phyloP scores from a whole-genome alignment of 768 basidiomycete genomes.

The Mycena metata region DNA sequence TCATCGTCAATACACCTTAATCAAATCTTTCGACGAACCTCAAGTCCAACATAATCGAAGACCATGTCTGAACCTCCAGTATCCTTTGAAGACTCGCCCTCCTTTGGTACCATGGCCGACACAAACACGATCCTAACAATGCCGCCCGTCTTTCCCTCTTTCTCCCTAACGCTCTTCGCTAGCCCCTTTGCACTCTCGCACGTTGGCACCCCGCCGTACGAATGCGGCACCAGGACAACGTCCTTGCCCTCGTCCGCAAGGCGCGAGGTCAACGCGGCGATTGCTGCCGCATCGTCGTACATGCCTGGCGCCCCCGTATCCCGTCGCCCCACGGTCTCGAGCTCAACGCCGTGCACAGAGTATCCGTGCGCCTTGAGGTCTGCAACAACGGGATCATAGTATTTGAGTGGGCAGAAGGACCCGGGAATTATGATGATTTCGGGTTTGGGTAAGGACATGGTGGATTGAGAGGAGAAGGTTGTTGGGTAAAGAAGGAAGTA shows the following conservation, averaged over 20 bases:
- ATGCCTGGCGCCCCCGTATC: background rate
- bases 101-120: background rate
- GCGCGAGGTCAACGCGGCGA: background rate
- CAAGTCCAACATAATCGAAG: background rate
- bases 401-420: background rate
- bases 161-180: conserved; percentile 5
- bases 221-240: conserved; percentile 13
- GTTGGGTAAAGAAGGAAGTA: too few relatives aligned
- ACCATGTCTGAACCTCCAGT: background rate
- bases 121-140: conserved; percentile 9
- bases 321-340: background rate
- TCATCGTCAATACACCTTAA: background rate
- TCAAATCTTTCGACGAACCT: background rate
- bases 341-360: background rate
- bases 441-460: background rate
- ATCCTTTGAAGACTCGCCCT: background rate
- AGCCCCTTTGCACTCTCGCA: conserved; percentile 13
- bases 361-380: conserved; percentile 5
- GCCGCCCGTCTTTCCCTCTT: conserved; percentile 1
- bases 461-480: too few relatives aligned
- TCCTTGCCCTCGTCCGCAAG: conserved; percentile 5
- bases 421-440: conserved; percentile 8
- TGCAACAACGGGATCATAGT: background rate
- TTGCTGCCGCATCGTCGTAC: conserved; percentile 14
- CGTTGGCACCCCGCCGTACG: conserved; percentile 8